phyloP scores from a whole-genome alignment of 106 monocot species.

The Gastrodia elata region DNA sequence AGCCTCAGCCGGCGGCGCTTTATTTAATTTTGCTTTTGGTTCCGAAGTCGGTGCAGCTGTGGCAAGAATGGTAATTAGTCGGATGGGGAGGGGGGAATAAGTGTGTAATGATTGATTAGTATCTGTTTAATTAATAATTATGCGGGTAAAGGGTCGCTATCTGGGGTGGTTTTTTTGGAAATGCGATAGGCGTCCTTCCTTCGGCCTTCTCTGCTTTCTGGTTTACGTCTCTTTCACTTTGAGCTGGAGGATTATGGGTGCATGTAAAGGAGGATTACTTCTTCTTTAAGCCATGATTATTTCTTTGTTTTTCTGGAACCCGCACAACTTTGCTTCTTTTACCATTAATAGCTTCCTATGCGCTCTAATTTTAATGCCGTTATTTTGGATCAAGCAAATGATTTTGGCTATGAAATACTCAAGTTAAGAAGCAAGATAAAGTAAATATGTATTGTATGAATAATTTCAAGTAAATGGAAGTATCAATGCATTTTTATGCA shows the following conservation, averaged over 20 bases:
- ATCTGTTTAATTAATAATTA: background rate
- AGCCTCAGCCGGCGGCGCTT: background rate
- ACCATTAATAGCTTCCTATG: no score
- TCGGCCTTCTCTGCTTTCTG: background rate
- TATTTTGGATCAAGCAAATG: no score
- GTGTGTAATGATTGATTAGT: conserved; percentile 5
- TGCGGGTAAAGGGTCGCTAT: background rate
- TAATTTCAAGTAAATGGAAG: no score
- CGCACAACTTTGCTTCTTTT: no score
- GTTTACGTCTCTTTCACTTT: conserved; percentile 4
- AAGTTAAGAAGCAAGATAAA: no score
- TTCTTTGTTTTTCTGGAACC: no score
- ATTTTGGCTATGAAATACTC: no score
- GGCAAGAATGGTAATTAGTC: background rate
- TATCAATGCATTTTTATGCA: no score
- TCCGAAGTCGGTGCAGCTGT: background rate
- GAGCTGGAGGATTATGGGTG: conserved; percentile 3
- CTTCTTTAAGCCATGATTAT: background rate
- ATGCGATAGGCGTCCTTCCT: background rate
- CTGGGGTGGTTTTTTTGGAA: background rate
- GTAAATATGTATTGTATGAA: no score
- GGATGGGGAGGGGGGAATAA: background rate
- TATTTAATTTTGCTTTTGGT: background rate
- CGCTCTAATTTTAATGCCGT: no score
- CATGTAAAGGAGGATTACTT: background rate